Percentiles rank a stretch among this genome's conserved stretches.
Evolutionary conservation across 202 grass and related monocot species (phyloP).

Genomic region (Alloteropsis angusta): DNA sequence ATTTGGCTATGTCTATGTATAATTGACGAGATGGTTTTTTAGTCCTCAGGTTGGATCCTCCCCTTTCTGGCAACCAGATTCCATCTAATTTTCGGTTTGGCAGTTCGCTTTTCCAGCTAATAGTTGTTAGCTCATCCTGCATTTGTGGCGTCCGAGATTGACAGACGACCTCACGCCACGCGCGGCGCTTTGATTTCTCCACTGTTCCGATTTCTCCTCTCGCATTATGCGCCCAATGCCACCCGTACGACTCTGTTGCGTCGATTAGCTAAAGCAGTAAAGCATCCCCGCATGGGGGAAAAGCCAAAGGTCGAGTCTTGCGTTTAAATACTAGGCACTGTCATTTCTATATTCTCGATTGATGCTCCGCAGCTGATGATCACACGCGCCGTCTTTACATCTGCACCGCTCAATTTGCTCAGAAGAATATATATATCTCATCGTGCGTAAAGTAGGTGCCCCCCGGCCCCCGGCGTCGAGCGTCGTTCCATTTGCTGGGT

Average conservation of each 20-base stretch:
- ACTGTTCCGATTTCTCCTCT: background rate
- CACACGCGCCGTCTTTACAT: constrained; percentile 34
- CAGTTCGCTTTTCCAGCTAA: background rate
- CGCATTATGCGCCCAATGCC: background rate
- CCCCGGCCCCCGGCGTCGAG: background rate
- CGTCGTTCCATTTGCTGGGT: constrained; percentile 3
- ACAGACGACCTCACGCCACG: constrained; percentile 21
- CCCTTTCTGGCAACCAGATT: background rate
- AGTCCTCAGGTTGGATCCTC: background rate
- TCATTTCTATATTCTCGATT: constrained; percentile 23
- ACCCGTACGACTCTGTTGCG: background rate
- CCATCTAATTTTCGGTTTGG: background rate
- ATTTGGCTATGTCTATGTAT: background rate
- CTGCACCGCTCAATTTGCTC: constrained; percentile 36
- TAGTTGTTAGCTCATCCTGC: background rate
- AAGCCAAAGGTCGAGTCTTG: constrained; percentile 26
- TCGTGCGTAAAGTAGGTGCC: constrained; percentile 14
- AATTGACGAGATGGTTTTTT: background rate
- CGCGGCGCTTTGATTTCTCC: background rate
- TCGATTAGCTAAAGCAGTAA: background rate
- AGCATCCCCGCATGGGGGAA: background rate
- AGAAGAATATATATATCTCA: constrained; percentile 31
- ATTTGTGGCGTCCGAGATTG: constrained; percentile 20
- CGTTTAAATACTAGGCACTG: constrained; percentile 17
- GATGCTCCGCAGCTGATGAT: constrained; percentile 19